A percentile compares a stretch with the other conserved stretches of the same genome.
phyloP scores from a whole-genome alignment of 2,329 filamentous ascomycete species.

The Metarhizium sp. region DNA sequence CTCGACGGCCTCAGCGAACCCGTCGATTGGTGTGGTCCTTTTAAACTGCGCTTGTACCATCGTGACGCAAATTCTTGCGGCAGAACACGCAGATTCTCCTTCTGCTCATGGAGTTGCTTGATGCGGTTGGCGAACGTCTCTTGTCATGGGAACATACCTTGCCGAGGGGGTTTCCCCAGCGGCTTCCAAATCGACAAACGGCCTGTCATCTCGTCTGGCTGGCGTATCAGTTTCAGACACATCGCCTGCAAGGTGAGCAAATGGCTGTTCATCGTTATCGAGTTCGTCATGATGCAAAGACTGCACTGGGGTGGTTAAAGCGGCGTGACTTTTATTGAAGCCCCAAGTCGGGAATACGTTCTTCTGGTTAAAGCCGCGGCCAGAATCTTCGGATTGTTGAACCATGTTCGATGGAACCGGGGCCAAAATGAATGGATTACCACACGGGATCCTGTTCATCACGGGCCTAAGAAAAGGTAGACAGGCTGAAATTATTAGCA shows the following conservation, averaged over 20 bases:
- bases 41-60: background rate
- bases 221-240: background rate
- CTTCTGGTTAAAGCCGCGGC: background rate
- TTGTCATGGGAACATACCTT: background rate
- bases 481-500: background rate
- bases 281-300: background rate
- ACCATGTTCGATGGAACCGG: background rate
- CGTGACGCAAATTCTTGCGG: no score
- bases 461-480: background rate
- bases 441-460: background rate
- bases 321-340: background rate
- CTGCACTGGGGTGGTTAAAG: background rate
- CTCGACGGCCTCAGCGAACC: constrained; percentile 7
- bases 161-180: background rate
- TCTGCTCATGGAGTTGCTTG: background rate
- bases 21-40: background rate
- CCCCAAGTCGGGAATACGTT: background rate
- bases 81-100: background rate
- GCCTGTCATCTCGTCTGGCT: background rate
- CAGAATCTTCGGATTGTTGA: background rate
- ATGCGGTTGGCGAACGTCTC: background rate
- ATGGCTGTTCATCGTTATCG: background rate
- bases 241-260: background rate
- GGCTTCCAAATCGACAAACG: background rate
- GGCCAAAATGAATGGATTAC: background rate